phyloP scores from a whole-genome alignment of 2,329 filamentous ascomycete species.

The Arachnopeziza araneosa region DNA sequence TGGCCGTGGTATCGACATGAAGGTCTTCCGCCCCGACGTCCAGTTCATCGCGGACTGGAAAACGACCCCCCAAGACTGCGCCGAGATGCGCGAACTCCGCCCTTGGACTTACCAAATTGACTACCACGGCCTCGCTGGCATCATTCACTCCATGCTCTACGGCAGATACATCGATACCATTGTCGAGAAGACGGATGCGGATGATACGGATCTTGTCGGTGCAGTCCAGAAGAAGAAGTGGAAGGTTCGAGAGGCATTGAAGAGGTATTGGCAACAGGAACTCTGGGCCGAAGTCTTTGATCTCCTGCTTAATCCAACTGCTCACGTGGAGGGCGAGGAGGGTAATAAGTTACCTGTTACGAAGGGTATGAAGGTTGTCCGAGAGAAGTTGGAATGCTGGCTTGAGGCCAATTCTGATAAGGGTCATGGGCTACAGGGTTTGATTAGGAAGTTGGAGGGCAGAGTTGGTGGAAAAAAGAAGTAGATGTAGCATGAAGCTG shows the following conservation, averaged over 20 bases:
- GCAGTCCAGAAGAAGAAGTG: conserved; percentile 59
- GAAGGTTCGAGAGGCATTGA: conserved; percentile 74
- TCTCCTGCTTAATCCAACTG: conserved; percentile 75
- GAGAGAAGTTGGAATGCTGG: conserved; percentile 81
- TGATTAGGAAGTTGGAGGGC: conserved; percentile 57
- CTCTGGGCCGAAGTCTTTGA: conserved; percentile 83
- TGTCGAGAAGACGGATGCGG: not conserved
- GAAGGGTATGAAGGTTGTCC: conserved; percentile 59
- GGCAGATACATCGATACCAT: conserved; percentile 87
- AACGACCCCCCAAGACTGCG: conserved; percentile 78
- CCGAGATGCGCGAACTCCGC: conserved; percentile 88
- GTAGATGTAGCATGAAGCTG: not conserved
- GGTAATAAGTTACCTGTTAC: conserved; percentile 66
- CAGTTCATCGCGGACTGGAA: conserved; percentile 97
- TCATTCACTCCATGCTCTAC: conserved; percentile 83
- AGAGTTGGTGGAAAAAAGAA: conserved; percentile 17
- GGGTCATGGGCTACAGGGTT: conserved; percentile 62
- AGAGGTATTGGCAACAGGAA: conserved; percentile 95
- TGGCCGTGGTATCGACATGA: conserved; percentile 91
- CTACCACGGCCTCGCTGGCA: conserved; percentile 86
- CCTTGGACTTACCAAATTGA: conserved; percentile 98
- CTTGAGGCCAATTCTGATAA: conserved; percentile 76
- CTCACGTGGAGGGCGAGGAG: conserved; percentile 59
- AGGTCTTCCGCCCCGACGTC: conserved; percentile 67
- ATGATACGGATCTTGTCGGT: conserved; percentile 20